Evolutionary conservation across 306 rosid species (phyloP).

Genomic region (Herpetospermum pedunculosum): DNA sequence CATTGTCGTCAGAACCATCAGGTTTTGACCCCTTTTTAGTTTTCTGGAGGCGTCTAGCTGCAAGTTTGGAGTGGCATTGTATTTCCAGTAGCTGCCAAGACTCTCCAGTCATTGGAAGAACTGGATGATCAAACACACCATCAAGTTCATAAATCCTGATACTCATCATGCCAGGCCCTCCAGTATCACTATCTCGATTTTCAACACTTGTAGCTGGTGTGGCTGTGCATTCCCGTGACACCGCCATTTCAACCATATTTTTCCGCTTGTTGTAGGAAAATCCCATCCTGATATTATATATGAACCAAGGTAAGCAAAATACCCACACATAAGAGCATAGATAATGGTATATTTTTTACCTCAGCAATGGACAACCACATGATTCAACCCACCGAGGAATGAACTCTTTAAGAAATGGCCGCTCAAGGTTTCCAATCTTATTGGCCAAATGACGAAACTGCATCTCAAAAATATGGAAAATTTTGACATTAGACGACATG

Average conservation of each 20-base stretch:
- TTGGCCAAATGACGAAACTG: slow-evolving; percentile 98
- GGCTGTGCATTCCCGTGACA: slow-evolving; percentile 79
- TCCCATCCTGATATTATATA: slow-evolving; percentile 56
- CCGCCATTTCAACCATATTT: slow-evolving; percentile 94
- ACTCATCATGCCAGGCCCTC: slow-evolving; percentile 99
- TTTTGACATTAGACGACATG: not conserved
- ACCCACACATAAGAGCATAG: slow-evolving; percentile 9
- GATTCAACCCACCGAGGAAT: slow-evolving; percentile 94
- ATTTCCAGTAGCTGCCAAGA: slow-evolving; percentile 84
- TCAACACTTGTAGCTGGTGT: slow-evolving; percentile 48
- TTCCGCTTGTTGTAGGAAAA: slow-evolving; percentile 89
- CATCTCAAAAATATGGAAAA: slow-evolving; percentile 14
- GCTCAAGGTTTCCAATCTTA: slow-evolving; percentile 95
- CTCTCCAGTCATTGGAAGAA: slow-evolving; percentile 92
- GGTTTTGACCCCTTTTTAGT: slow-evolving; percentile 67
- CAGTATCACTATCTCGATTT: slow-evolving; percentile 67
- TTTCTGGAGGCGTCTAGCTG: slow-evolving; percentile 87
- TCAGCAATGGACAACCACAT: slow-evolving; percentile 85
- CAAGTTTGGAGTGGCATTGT: slow-evolving; percentile 89
- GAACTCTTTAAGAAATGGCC: slow-evolving; percentile 96
- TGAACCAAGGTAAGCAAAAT: slow-evolving; percentile 10
- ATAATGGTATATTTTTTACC: slow-evolving; percentile 32
- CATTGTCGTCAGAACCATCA: slow-evolving; percentile 95
- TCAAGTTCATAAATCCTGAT: slow-evolving; percentile 92
- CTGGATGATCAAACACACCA: slow-evolving; percentile 95